These are phyloP conservation scores for Penstemon newberryi DNA, from an alignment of 257 asterid genomes.

Conservation along the genomic window DNA sequence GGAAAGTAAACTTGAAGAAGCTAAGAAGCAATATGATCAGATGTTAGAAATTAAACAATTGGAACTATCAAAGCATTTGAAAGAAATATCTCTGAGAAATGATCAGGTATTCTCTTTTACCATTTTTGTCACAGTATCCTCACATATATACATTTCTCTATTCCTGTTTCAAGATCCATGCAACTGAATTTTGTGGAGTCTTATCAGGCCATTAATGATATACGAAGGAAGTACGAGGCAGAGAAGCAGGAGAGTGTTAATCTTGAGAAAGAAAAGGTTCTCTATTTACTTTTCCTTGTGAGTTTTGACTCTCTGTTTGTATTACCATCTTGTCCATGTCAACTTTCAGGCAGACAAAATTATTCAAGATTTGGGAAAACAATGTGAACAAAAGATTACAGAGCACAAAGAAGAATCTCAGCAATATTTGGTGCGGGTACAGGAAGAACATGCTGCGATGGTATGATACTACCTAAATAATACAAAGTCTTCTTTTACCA, in stretches of 20 bases:
- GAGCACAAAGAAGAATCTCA: conserved; percentile 68
- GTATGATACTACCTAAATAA: conserved; percentile 47
- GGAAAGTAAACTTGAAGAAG: conserved; percentile 76
- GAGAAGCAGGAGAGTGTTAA: conserved; percentile 76
- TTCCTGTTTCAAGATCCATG: conserved; percentile 23
- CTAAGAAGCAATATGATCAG: conserved; percentile 79
- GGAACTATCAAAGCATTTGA: conserved; percentile 90
- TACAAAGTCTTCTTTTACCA: conserved; percentile 1
- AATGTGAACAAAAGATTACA: conserved; percentile 59
- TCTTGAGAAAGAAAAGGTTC: conserved; percentile 88
- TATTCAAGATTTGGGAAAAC: conserved; percentile 61
- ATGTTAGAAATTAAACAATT: conserved; percentile 87
- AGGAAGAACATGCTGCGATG: conserved; percentile 78
- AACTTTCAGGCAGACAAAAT: conserved; percentile 66
- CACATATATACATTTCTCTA: conserved; percentile 18
- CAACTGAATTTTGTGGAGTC: conserved; percentile 30
- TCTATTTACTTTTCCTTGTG: conserved; percentile 22
- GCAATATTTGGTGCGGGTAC: conserved; percentile 58
- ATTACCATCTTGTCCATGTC: conserved; percentile 27
- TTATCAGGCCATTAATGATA: conserved; percentile 87
- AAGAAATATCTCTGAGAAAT: conserved; percentile 92
- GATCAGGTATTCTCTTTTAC: conserved; percentile 64
- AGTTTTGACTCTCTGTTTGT: conserved; percentile 22
- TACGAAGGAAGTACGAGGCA: conserved; percentile 76
- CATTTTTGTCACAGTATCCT: conserved; percentile 10